Conservation (phyloP, 495 filamentous ascomycete genomes). For the Tuber umbilicatum region DNA sequence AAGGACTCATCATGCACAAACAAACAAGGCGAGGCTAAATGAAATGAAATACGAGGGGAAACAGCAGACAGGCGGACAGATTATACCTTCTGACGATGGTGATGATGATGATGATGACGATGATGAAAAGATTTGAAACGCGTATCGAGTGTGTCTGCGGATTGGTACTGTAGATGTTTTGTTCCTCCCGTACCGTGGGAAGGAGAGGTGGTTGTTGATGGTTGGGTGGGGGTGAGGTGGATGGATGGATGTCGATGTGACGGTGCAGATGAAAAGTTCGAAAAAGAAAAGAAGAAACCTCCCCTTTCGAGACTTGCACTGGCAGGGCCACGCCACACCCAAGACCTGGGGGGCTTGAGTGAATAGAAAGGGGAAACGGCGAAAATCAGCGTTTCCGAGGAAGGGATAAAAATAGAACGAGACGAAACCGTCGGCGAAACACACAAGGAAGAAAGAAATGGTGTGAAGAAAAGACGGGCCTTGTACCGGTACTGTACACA, state of each 20-base stretch:
- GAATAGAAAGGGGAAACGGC: not conserved
- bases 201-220: constrained; percentile 1
- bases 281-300: too few species aligned
- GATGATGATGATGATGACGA: constrained; percentile 7
- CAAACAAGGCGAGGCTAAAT: not conserved
- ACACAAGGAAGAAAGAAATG: not conserved
- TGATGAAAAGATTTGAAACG: constrained; percentile 6
- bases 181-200: not conserved
- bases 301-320: not conserved
- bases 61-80: not conserved
- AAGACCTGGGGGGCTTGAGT: not conserved
- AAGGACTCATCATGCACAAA: constrained; percentile 53
- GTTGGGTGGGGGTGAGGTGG: not conserved
- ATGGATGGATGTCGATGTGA: constrained; percentile 1
- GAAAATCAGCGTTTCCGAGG: not conserved
- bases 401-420: not conserved
- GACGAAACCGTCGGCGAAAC: not conserved
- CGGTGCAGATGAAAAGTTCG: not conserved
- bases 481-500: not conserved
- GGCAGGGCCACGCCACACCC: not conserved
- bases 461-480: not conserved
- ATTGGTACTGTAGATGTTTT: not conserved
- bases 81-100: constrained; percentile 11
- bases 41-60: not conserved
- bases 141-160: constrained; percentile 3